A percentile compares a stretch with the other conserved stretches of the same genome.
These are phyloP conservation scores for Manihot esculenta DNA, from an alignment of 441 rosid genomes.

Conservation along the genomic window DNA sequence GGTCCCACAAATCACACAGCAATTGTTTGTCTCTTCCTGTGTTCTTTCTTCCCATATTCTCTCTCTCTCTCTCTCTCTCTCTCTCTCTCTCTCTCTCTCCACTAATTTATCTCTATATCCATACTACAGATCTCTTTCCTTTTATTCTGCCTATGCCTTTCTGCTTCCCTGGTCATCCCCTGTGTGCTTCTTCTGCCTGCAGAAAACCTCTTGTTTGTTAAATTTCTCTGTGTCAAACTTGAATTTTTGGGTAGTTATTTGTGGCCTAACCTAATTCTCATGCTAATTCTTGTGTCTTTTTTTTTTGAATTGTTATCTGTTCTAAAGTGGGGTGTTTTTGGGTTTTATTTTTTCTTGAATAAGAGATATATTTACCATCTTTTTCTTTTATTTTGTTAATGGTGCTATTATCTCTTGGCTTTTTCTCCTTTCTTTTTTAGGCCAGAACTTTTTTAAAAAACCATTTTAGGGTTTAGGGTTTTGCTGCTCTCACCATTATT, in stretches of 20 bases:
- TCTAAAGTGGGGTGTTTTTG: not conserved
- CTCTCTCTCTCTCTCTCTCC: not conserved
- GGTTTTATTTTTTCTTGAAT: too few relatives aligned
- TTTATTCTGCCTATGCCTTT: constrained; percentile 16
- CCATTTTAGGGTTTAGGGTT: constrained; percentile 49
- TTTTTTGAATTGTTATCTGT: not conserved
- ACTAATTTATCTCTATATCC: too few relatives aligned
- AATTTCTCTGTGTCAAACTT: not conserved
- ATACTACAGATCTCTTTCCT: constrained; percentile 35
- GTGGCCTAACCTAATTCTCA: not conserved
- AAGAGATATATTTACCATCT: too few relatives aligned
- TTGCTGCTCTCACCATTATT: constrained; percentile 14
- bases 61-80: not conserved
- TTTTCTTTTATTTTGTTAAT: too few relatives aligned
- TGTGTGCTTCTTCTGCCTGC: too few relatives aligned
- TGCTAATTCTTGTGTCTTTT: not conserved
- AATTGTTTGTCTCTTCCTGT: constrained; percentile 26
- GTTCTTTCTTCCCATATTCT: constrained; percentile 14
- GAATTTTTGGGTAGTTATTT: not conserved
- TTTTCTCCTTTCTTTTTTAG: constrained; percentile 16
- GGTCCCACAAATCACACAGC: constrained; percentile 12
- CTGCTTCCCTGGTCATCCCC: constrained; percentile 11
- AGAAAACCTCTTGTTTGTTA: not conserved
- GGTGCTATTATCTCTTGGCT: constrained; percentile 25
- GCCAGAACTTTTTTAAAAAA: not conserved